Base-by-base conservation (phyloP, 306 rosid genomes). In the Carpinus fangiana region DNA sequence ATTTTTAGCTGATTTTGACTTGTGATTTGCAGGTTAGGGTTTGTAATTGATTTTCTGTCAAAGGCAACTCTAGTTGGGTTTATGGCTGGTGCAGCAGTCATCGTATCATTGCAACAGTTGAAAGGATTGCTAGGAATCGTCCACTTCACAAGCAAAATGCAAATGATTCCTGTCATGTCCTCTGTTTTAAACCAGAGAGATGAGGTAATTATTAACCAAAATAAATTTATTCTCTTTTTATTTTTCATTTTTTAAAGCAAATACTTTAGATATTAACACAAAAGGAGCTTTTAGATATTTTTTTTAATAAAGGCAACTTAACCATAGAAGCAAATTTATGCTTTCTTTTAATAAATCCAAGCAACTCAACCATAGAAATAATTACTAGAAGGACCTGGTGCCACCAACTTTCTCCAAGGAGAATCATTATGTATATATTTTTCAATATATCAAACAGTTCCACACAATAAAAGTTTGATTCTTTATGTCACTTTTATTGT, bases 21-120 rank as follows among this genome's bases (percentile, higher is more conserved):
- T 82, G 82, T 76, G 77, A 50, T 51, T 45, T 17, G 56, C 92
- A 96, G 99, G 87, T 74, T 96, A 64, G 99, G 99, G 0, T 93
- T 96, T 87, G 82, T 96, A 31, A 96, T 96, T 34, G 98, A 96
- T 86, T 96, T 96, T 89, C 91, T 96, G 31, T 93, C 99, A 57
- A 96, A 91, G 89, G 94, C 99, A 77, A 96, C 99, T 7, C 69
- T 96, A 36, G 90, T 96, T 50, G 99, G 98, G 23, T 93, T 96
- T 85, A 96, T 90, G 94, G 99, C 96, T 0, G 99, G 99, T 20
- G 97, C 99, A n/a, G 98, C 99, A 7, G 91, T 96, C 36, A 93
- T 96, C 79, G 99, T 96, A 65, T 90, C 98, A 28, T 72, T 96
- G 60, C 99, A 96, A 56, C 99, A 93, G 72, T 88, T 93, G 23